phyloP scores from a whole-genome alignment of 192 early-diverging fungal genomes.

The Coemansia pectinata region DNA sequence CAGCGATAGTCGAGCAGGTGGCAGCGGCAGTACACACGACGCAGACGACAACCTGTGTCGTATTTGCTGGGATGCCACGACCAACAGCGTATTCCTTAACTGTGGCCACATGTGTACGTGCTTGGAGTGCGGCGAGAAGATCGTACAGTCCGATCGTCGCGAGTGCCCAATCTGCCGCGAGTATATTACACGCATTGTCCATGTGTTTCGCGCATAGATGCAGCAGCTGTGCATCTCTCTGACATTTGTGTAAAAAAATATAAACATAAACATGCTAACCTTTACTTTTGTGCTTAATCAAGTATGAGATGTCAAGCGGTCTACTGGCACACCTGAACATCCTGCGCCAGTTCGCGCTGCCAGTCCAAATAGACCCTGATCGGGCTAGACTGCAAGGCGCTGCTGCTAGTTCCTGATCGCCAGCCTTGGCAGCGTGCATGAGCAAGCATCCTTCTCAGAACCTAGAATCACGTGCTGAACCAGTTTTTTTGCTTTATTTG shows the following conservation, averaged over 20 bases:
- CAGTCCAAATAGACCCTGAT: not conserved
- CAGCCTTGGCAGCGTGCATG: not conserved
- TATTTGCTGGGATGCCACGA: slow-evolving; percentile 77
- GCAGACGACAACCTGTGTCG: slow-evolving; percentile 74
- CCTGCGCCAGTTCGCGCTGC: not conserved
- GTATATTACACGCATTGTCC: slow-evolving; percentile 64
- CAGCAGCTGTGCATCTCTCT: not conserved
- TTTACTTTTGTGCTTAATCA: not conserved
- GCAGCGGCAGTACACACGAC: slow-evolving; percentile 16
- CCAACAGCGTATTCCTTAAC: slow-evolving; percentile 83
- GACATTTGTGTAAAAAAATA: too few species aligned
- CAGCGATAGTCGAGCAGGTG: not conserved
- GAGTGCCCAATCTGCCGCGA: slow-evolving; percentile 85
- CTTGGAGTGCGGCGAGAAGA: slow-evolving; percentile 69
- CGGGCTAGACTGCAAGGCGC: not conserved
- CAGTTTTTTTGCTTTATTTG: not conserved
- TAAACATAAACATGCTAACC: not conserved
- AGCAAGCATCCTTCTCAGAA: not conserved
- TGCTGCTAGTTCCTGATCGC: not conserved
- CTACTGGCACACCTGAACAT: not conserved
- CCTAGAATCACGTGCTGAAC: not conserved
- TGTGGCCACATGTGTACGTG: slow-evolving; percentile 88
- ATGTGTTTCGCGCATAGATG: slow-evolving; percentile 66
- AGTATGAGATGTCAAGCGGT: not conserved
- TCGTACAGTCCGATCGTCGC: slow-evolving; percentile 53